Evolutionary conservation across 2,329 filamentous ascomycete genomes (phyloP), one percentile per base, ranked within the genome.

Genomic region (Talaromyces funiculosus): DNA sequence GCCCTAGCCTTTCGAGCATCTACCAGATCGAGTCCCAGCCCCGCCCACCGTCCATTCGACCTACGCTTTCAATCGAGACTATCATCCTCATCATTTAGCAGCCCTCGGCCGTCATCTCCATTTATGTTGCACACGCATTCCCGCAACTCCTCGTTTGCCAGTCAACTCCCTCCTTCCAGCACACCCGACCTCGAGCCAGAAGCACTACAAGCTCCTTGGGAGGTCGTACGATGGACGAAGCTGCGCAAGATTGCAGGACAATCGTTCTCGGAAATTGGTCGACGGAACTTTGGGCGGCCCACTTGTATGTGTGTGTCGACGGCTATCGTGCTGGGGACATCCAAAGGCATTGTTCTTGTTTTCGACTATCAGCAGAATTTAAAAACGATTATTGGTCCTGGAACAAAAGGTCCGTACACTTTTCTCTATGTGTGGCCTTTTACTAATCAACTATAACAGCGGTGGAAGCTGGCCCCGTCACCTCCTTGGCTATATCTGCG

Each of bases 331-430:
- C 77, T 99, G 57, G 94, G 94, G 26, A 99, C 95, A 0, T 90
- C 91, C 3, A 97, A 96, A 75, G 94, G 95, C 58, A 87, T 97
- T 73, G 89, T 97, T 61, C 80, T 99, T 71, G 86, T 97, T 62
- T 99, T 99, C 78, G 95, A 99, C 78, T 97, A 97, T 74, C 91
- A 95, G 73, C 94, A 99, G 76, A 94, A 90, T 67, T 79, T 97
- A 61, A 97, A 96, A 76, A 88, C 90, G 68, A 96, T 97, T 61
- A 91, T 99, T 64, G 94, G 94, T 2, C 89, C 90, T 33, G 92
- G 93, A 35, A 96, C 92, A 0, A 96, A 94, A 82, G 89, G 90
- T 90, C 76, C 67, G 80, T 63, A 54, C 12, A 10, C 22, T 51
- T 42, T 33, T 12, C 14, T 56, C 26, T 43, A 26, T 26, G n/a